phyloP scores from a whole-genome alignment of 805 yeast genomes.

The Pichia deserticola region DNA sequence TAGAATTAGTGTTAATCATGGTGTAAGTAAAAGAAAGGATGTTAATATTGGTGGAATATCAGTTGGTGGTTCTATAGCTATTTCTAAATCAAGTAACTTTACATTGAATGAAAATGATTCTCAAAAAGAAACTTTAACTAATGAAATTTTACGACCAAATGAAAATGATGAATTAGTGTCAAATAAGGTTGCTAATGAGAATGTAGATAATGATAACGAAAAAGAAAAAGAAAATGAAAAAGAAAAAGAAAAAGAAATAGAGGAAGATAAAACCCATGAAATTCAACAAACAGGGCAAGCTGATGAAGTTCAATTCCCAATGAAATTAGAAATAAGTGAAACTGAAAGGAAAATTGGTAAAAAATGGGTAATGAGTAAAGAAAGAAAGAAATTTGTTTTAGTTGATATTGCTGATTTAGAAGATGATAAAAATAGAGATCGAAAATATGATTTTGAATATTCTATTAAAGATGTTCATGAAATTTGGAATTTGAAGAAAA shows the following conservation, averaged over 20 bases:
- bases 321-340: not conserved
- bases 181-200: not conserved
- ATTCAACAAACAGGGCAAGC: too few relatives aligned
- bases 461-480: conserved; percentile 20
- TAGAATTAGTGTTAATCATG: conserved; percentile 32
- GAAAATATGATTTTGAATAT: conserved; percentile 8
- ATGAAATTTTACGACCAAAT: not conserved
- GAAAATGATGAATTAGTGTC: conserved; percentile 1
- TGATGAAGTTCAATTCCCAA: too few relatives aligned
- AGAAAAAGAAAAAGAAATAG: not conserved
- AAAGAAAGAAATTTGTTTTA: not conserved
- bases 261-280: too few relatives aligned
- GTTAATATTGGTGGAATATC: conserved; percentile 18
- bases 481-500: conserved; percentile 24
- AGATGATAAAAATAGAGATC: conserved; percentile 1
- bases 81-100: not conserved
- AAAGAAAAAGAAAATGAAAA: not conserved
- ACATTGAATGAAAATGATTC: not conserved
- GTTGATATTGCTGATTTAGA: conserved; percentile 6
- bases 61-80: conserved; percentile 13
- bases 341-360: conserved; percentile 2
- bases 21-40: not conserved
- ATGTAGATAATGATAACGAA: not conserved
- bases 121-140: not conserved
- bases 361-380: conserved; percentile 10